Evolutionary conservation across 257 asterid genomes (phyloP).

Genomic region (Verbena officinalis): DNA sequence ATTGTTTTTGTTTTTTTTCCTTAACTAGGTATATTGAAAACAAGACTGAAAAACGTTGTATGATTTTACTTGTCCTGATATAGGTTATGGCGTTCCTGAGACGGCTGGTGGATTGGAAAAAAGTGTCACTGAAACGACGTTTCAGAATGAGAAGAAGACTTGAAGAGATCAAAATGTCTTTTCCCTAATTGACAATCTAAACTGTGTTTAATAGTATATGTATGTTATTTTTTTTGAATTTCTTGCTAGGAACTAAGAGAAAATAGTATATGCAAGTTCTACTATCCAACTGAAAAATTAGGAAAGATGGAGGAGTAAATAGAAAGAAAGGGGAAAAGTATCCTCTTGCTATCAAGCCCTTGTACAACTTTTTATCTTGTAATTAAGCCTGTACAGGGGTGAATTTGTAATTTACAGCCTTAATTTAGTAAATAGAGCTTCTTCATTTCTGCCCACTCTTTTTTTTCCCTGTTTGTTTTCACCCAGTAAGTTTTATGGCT

Average conservation of each 20-base stretch:
- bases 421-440: conserved; percentile 30
- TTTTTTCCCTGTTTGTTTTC: neutral
- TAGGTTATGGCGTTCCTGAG: conserved; percentile 77
- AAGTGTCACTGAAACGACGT: conserved; percentile 41
- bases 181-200: conserved; percentile 36
- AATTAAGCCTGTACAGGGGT: conserved; percentile 45
- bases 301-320: conserved; percentile 15
- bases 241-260: conserved; percentile 25
- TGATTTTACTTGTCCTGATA: neutral
- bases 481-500: too few species aligned
- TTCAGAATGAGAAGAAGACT: conserved; percentile 48
- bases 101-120: conserved; percentile 75
- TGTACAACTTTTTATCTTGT: conserved; percentile 45
- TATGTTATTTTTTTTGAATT: conserved; percentile 27
- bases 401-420: conserved; percentile 29
- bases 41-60: neutral
- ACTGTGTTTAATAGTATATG: conserved; percentile 17
- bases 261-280: conserved; percentile 19
- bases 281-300: conserved; percentile 14
- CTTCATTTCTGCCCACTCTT: neutral
- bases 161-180: conserved; percentile 49
- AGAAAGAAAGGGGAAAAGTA: conserved; percentile 12
- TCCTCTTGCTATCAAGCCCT: conserved; percentile 32
- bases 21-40: neutral
- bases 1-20: neutral